phyloP scores from a whole-genome alignment of 148 eudicot species.

The Tetragonia tetragonoides region DNA sequence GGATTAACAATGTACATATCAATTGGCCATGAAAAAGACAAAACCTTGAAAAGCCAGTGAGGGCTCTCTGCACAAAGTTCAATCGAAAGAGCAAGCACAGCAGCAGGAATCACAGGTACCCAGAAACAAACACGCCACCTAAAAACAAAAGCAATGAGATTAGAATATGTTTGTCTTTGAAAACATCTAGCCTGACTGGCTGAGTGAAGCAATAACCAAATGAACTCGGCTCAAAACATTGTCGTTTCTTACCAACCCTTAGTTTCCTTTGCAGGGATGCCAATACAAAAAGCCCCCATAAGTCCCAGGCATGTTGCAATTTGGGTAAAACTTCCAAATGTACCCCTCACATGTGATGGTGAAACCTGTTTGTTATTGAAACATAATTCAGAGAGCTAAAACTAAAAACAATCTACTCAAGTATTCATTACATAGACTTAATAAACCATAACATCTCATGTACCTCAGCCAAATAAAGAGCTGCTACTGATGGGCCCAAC shows the following conservation, averaged over 20 bases:
- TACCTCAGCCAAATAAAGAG: constrained; percentile 93
- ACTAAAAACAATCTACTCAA: constrained; percentile 3
- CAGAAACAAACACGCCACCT: constrained; percentile 98
- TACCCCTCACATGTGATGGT: constrained; percentile 84
- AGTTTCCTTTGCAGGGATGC: constrained; percentile 70
- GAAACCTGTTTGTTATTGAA: constrained; percentile 56
- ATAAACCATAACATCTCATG: neutral
- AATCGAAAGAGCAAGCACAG: constrained; percentile 62
- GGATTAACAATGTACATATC: neutral
- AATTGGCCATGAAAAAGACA: neutral
- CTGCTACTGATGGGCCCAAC: constrained; percentile 84
- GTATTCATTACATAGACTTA: neutral
- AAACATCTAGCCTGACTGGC: neutral
- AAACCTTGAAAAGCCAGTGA: constrained; percentile 89
- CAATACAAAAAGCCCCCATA: constrained; percentile 61
- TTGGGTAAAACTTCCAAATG: constrained; percentile 88
- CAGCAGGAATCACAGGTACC: constrained; percentile 80
- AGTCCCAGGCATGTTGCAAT: constrained; percentile 88
- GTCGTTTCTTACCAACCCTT: constrained; percentile 63
- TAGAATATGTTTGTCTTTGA: neutral
- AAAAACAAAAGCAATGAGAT: constrained; percentile 13
- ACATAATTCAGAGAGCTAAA: constrained; percentile 1
- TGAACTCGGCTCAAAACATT: neutral
- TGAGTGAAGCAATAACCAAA: neutral
- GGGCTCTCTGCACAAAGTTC: constrained; percentile 88